phyloP scores from a whole-genome alignment of 1,284 basidiomycete genomes.

The Cryptococcus sp. region DNA sequence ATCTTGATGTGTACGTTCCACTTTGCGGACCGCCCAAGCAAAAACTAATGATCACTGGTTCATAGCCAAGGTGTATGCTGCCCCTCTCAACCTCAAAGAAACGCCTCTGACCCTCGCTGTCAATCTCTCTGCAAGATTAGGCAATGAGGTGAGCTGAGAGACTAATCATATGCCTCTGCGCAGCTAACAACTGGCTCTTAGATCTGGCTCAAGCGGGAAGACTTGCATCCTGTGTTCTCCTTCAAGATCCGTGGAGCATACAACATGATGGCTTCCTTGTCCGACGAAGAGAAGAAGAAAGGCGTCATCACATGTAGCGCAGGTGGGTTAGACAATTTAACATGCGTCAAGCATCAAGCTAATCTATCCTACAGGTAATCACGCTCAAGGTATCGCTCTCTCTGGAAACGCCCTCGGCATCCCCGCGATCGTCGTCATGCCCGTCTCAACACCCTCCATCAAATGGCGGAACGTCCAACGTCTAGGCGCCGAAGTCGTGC shows the following conservation, averaged over 20 bases:
- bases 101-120: conserved; percentile 86
- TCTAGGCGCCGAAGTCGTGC: conserved; percentile 89
- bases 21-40: not conserved
- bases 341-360: conserved; percentile 69
- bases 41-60: conserved; percentile 1
- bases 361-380: conserved; percentile 69
- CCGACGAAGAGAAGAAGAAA: conserved; percentile 89
- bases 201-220: conserved; percentile 96
- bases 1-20: conserved; percentile 69
- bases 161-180: not conserved
- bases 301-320: conserved; percentile 98
- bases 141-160: conserved; percentile 63
- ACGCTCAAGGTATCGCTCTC: conserved; percentile 97
- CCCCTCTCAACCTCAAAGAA: conserved; percentile 71
- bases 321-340: conserved; percentile 84
- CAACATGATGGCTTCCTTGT: conserved; percentile 94
- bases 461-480: conserved; percentile 93
- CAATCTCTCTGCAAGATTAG: conserved; percentile 82
- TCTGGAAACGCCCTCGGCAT: conserved; percentile 83
- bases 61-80: conserved; percentile 83
- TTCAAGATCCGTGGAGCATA: conserved; percentile 99
- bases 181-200: conserved; percentile 18
- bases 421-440: conserved; percentile 98
- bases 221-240: conserved; percentile 96
- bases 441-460: conserved; percentile 89